These are phyloP conservation scores for Dillenia suffruticosa DNA, from an alignment of 164 flowering plant genomes.

Conservation along the genomic window DNA sequence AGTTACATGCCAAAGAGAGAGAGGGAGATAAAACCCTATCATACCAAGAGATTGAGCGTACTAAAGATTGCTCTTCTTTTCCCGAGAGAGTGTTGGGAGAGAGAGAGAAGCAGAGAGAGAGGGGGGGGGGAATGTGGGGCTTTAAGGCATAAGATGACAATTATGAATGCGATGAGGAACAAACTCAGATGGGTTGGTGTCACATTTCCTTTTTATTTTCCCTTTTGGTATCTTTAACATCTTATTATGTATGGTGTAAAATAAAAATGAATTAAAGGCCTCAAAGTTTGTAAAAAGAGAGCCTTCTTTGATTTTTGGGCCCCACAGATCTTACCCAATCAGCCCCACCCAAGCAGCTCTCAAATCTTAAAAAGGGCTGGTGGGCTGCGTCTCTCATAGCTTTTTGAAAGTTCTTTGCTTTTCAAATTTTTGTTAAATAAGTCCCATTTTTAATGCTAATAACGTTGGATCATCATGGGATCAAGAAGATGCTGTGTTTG, in stretches of 20 bases:
- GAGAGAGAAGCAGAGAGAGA: constrained; percentile 3
- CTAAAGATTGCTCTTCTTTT: not conserved
- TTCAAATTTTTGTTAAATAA: too few species aligned
- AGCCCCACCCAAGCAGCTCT: too few species aligned
- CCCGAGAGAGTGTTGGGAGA: not conserved
- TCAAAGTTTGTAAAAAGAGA: constrained; percentile 29
- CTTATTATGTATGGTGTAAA: constrained; percentile 3
- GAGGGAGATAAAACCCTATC: constrained; percentile 3
- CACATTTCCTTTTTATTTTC: constrained; percentile 11
- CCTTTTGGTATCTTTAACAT: not conserved
- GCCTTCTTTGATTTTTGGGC: not conserved
- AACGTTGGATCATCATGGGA: too few species aligned
- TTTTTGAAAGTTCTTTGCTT: too few species aligned
- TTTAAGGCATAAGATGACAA: constrained; percentile 21
- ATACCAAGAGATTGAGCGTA: not conserved
- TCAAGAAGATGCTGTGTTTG: too few species aligned
- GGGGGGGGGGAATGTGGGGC: constrained; percentile 4
- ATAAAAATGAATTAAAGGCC: constrained; percentile 5
- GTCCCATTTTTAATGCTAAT: too few species aligned
- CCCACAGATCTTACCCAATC: constrained; percentile 5
- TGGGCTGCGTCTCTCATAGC: too few species aligned
- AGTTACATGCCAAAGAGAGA: constrained; percentile 7
- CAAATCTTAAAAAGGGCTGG: too few species aligned
- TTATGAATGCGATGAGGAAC: constrained; percentile 21
- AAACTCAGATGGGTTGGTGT: constrained; percentile 34